Evolutionary conservation across 345 rosid species (phyloP).

Genomic region (Rhizophora mangle): DNA sequence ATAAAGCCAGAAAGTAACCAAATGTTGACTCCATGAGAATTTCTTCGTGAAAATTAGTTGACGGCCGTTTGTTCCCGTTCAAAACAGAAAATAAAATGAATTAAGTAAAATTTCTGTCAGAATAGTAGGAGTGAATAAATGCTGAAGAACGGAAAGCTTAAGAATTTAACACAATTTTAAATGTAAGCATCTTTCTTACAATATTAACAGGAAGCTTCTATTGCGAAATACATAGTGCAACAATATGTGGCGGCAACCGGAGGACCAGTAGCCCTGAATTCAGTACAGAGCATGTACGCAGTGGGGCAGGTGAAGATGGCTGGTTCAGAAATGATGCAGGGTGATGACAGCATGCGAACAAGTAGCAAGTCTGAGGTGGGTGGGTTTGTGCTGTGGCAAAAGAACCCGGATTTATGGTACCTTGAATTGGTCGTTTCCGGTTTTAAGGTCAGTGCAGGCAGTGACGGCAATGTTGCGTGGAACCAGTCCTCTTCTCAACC

Average conservation of each 20-base stretch:
- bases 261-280: conserved; percentile 54
- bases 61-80: too few species aligned
- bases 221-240: conserved; percentile 80
- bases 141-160: too few species aligned
- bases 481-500: conserved; percentile 85
- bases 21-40: too few species aligned
- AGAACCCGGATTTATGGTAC: conserved; percentile 87
- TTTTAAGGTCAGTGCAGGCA: conserved; percentile 83
- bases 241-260: conserved; percentile 88
- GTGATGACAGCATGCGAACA: conserved; percentile 43
- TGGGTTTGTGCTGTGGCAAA: conserved; percentile 89
- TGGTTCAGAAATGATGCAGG: conserved; percentile 68
- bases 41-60: too few species aligned
- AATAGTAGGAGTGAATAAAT: too few species aligned
- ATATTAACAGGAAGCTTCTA: conserved; percentile 60
- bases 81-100: too few species aligned
- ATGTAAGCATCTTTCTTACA: not conserved
- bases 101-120: too few species aligned
- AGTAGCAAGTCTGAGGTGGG: conserved; percentile 67
- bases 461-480: conserved; percentile 91
- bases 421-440: conserved; percentile 83
- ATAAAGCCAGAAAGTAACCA: too few species aligned
- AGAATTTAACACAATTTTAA: too few species aligned
- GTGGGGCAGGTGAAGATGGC: conserved; percentile 87
- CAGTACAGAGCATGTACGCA: conserved; percentile 71